These are phyloP conservation scores for Hypomontagnella monticulosa DNA, from an alignment of 495 filamentous ascomycete species.

Conservation along the genomic window DNA sequence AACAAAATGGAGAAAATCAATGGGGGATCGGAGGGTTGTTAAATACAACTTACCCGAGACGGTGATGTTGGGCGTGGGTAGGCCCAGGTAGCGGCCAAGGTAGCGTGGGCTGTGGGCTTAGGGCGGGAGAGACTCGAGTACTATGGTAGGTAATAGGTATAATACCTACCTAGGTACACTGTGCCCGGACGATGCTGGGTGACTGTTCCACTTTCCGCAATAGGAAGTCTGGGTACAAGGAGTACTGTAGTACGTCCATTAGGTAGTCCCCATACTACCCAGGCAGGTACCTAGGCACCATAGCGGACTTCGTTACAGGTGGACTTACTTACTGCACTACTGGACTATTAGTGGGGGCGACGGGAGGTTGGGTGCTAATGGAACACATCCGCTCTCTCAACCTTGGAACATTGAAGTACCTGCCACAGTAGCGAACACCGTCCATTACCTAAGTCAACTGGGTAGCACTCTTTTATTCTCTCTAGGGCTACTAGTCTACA, in stretches of 20 bases:
- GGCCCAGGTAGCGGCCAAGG: no score
- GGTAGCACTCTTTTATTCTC: constrained; percentile 9
- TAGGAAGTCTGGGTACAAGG: constrained; percentile 31
- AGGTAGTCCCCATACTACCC: neutral
- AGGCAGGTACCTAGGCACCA: constrained; percentile 1
- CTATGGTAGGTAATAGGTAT: neutral
- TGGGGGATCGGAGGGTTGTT: constrained; percentile 45
- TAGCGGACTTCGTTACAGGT: no score
- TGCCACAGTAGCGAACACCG: constrained; percentile 30
- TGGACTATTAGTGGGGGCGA: constrained; percentile 14
- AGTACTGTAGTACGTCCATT: constrained; percentile 15
- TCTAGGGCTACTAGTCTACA: no score
- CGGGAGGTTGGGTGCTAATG: constrained; percentile 32
- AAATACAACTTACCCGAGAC: constrained; percentile 45
- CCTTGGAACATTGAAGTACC: constrained; percentile 11
- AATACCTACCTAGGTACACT: constrained; percentile 22
- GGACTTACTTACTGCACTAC: no score
- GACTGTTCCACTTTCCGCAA: constrained; percentile 40
- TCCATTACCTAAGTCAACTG: constrained; percentile 4
- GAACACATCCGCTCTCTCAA: constrained; percentile 9
- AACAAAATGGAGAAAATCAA: constrained; percentile 43
- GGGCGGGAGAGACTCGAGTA: neutral
- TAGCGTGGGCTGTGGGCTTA: constrained; percentile 21
- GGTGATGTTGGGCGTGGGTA: constrained; percentile 29
- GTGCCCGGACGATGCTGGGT: constrained; percentile 22